Conservation (phyloP, 176 grass and related monocot species). For the Carex cristatella region DNA sequence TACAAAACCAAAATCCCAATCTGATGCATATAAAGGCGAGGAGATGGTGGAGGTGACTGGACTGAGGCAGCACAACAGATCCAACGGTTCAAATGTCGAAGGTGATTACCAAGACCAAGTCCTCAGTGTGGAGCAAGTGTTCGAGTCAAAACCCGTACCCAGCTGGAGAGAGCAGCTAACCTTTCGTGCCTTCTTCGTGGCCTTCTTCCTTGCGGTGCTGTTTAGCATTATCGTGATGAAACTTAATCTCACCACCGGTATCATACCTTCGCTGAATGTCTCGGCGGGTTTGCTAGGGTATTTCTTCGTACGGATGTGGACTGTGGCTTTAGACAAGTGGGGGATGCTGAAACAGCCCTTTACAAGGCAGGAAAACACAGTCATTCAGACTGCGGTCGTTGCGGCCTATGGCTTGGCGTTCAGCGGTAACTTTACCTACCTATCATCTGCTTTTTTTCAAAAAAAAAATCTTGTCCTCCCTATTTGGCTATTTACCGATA, state of each 20-base stretch:
- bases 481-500: background rate
- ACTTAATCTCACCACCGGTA: slow-evolving; percentile 36
- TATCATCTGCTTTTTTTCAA: background rate
- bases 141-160: slow-evolving; percentile 39
- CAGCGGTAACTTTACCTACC: slow-evolving; percentile 29
- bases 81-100: background rate
- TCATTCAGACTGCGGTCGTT: slow-evolving; percentile 58
- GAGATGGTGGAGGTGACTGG: background rate
- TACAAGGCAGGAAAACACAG: slow-evolving; percentile 54
- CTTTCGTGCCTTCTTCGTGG: slow-evolving; percentile 52
- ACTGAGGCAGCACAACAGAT: background rate
- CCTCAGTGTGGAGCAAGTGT: slow-evolving; percentile 26
- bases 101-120: background rate
- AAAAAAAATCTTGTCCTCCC: background rate
- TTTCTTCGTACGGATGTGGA: slow-evolving; percentile 40
- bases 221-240: slow-evolving; percentile 39
- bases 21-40: background rate
- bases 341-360: slow-evolving; percentile 35
- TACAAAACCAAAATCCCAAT: background rate
- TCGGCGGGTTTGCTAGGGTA: slow-evolving; percentile 38
- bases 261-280: slow-evolving; percentile 39
- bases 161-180: slow-evolving; percentile 74
- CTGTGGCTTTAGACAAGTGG: slow-evolving; percentile 17
- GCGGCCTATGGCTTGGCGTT: slow-evolving; percentile 36
- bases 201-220: slow-evolving; percentile 48